Conservation (phyloP, 257 asterid genomes). For the Ballota nigra region DNA sequence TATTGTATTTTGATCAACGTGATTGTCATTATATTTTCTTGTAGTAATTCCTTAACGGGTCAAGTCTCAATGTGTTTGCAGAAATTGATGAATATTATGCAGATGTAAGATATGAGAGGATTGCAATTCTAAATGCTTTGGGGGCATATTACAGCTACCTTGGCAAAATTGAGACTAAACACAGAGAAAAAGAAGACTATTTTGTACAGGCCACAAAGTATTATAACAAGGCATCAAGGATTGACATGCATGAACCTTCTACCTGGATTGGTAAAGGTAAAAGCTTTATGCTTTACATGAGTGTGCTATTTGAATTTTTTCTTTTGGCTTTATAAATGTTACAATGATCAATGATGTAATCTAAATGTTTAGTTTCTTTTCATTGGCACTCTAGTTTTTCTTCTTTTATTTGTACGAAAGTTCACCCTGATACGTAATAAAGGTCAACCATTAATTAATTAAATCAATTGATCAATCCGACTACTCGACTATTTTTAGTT, state of each 20-base stretch:
- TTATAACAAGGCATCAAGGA: conserved; percentile 96
- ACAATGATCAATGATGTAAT: not conserved
- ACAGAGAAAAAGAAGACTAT: conserved; percentile 93
- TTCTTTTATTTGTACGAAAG: not conserved
- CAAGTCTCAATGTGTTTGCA: conserved; percentile 41
- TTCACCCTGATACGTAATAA: conserved; percentile 11
- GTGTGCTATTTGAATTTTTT: conserved; percentile 1
- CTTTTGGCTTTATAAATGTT: conserved; percentile 6
- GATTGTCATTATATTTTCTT: not conserved
- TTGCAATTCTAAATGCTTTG: conserved; percentile 91
- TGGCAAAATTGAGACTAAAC: conserved; percentile 81
- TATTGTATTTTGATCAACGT: conserved; percentile 18
- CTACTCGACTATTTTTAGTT: not conserved
- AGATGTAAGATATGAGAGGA: conserved; percentile 94
- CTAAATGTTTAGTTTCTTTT: not conserved
- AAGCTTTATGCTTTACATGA: conserved; percentile 6
- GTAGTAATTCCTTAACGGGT: conserved; percentile 16
- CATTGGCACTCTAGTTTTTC: not conserved
- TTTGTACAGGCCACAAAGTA: conserved; percentile 91
- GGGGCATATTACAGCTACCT: conserved; percentile 97
- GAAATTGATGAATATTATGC: conserved; percentile 99
- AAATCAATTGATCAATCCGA: not conserved
- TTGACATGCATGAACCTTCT: conserved; percentile 97
- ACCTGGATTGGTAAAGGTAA: conserved; percentile 99
- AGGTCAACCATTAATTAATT: not conserved